Conservation (phyloP, 306 rosid species). For the Cicer cuneatum region DNA sequence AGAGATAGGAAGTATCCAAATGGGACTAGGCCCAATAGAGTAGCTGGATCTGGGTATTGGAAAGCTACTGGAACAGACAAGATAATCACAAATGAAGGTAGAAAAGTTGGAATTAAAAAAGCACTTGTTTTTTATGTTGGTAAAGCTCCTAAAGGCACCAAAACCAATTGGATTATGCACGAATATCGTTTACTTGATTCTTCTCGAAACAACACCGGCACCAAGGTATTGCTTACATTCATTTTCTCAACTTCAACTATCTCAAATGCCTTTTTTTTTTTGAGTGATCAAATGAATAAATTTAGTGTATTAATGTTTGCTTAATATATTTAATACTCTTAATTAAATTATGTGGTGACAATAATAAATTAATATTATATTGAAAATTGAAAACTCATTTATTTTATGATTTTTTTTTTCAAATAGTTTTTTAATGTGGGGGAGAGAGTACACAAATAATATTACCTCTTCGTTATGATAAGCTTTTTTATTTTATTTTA, state of each 20-base stretch:
- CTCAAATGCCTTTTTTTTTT: neutral
- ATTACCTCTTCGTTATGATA: too few species aligned
- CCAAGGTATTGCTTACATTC: slow-evolving; percentile 53
- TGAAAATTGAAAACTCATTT: too few species aligned
- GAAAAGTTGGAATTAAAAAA: slow-evolving; percentile 87
- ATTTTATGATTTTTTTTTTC: too few species aligned
- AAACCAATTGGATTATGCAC: slow-evolving; percentile 98
- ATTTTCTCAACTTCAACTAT: neutral
- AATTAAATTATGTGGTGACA: too few species aligned
- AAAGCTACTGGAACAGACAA: slow-evolving; percentile 98
- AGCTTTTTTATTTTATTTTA: too few species aligned
- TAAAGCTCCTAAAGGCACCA: slow-evolving; percentile 92
- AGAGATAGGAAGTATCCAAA: slow-evolving; percentile 92
- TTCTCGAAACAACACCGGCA: slow-evolving; percentile 62
- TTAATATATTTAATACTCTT: too few species aligned
- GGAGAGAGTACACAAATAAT: too few species aligned
- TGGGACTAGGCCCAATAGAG: slow-evolving; percentile 91
- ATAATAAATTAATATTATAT: too few species aligned
- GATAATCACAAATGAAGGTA: slow-evolving; percentile 72
- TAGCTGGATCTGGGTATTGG: slow-evolving; percentile 98
- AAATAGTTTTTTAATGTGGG: too few species aligned
- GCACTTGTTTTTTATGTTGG: slow-evolving; percentile 91
- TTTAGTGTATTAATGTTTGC: too few species aligned
- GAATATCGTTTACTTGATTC: slow-evolving; percentile 85
- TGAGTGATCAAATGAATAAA: too few species aligned